Percentiles rank a stretch among this genome's conserved stretches.
Conservation (phyloP, 179 eudicot genomes). For the Camellia oleifera region DNA sequence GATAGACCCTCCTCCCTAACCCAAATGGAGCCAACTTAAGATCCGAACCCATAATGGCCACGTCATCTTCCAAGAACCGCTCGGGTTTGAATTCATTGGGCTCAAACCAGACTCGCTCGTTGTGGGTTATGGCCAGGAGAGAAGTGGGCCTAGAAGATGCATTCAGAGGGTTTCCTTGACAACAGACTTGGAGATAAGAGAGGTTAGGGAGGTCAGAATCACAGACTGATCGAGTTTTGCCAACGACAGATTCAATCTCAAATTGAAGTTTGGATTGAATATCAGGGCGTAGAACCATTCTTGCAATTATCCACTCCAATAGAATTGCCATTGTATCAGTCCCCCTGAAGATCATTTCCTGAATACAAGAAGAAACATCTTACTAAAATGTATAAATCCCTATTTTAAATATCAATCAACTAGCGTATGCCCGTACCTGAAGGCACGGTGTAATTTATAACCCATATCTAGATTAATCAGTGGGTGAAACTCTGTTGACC, state of each 20-base stretch:
- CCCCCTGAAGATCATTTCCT: slow-evolving; percentile 89
- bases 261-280: slow-evolving; percentile 68
- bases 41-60: background rate
- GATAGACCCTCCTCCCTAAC: too few species aligned
- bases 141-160: slow-evolving; percentile 84
- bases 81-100: slow-evolving; percentile 53
- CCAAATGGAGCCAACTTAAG: too few species aligned
- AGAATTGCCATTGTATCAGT: too few species aligned
- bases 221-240: slow-evolving; percentile 26
- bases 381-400: too few species aligned
- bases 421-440: too few species aligned
- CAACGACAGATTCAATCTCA: slow-evolving; percentile 51
- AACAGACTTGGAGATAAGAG: slow-evolving; percentile 18
- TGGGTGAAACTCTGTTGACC: too few species aligned
- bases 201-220: slow-evolving; percentile 59
- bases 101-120: slow-evolving; percentile 45
- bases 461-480: too few species aligned
- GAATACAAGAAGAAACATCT: slow-evolving; percentile 3
- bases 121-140: slow-evolving; percentile 38
- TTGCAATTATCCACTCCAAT: too few species aligned
- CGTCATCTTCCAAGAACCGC: slow-evolving; percentile 60
- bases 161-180: slow-evolving; percentile 31
- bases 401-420: too few species aligned
- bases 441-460: too few species aligned
- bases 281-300: slow-evolving; percentile 44